Evolutionary conservation across 192 early-diverging fungal species (phyloP), one percentile per base, ranked within the genome.

Genomic region (Backusella parvicylindrica): DNA sequence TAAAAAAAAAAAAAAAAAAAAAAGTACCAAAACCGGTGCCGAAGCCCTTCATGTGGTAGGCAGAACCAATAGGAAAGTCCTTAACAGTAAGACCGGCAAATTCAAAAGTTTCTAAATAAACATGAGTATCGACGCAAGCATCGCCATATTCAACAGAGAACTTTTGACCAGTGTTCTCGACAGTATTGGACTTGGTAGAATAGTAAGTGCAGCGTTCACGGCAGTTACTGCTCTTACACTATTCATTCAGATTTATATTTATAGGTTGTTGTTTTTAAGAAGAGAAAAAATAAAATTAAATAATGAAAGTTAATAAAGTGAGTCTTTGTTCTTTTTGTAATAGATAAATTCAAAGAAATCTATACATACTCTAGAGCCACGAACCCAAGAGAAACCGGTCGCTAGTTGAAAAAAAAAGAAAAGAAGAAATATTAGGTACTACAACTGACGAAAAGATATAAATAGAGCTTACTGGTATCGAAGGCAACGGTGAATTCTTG

Each of bases 401-500:
- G 75, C 79, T 70, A 47, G 30, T 70, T 70, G 18, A 70, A 70
- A 41, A 68, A 35, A 33, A 36, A 66, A 50, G 7, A 21, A 28
- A 18, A 9, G 23, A 60, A 60, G 49, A 21, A 60, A 47, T 47
- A 47, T 47, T 60, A 60, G 23, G 53, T 60, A 60, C 21, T 60
- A 26, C 16, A 65, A 68, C 18, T n/a, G 21, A 68, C 12, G 35
- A n/a, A 21, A 28, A 68, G 23, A 28, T 60, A 28, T 26, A 60
- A 60, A 60, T 60, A 23, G n/a, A 12, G 16, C 68, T 35, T 70
- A 70, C 68, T 70, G 13, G 97, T 99, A 83, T 99, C 97, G 66
- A 96, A 96, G 66, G 96, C 91, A 43, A 97, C 93, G 64, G 88
- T 91, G 88, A 99, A 99, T 28, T 85, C 90, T 85, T 99, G 96